These are phyloP conservation scores for Candida insectorum DNA, from an alignment of 805 yeast genomes.

Conservation along the genomic window DNA sequence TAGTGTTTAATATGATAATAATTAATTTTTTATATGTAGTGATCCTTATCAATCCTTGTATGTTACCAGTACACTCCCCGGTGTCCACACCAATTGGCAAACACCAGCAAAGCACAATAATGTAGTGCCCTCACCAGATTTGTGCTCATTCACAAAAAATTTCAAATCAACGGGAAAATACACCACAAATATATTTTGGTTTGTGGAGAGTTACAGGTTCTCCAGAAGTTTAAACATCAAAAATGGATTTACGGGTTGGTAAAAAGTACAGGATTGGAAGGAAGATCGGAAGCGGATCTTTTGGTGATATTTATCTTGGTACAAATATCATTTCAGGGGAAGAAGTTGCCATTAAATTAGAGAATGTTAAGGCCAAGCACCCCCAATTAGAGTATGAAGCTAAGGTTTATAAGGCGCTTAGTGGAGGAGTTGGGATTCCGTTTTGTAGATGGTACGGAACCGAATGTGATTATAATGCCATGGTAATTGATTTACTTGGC, in stretches of 20 bases:
- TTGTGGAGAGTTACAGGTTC: no score
- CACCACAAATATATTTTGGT: no score
- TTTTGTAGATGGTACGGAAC: slow-evolving; percentile 94
- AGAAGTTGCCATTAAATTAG: slow-evolving; percentile 95
- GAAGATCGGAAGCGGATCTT: slow-evolving; percentile 95
- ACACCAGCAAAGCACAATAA: no score
- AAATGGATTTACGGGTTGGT: slow-evolving; percentile 51
- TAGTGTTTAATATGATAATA: no score
- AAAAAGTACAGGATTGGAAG: slow-evolving; percentile 92
- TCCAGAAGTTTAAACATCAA: no score
- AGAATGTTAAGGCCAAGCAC: slow-evolving; percentile 84
- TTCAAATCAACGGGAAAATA: no score
- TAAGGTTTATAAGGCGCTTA: slow-evolving; percentile 85
- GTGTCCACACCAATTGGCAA: no score
- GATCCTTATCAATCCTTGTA: no score
- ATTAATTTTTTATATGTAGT: no score
- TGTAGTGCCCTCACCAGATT: no score
- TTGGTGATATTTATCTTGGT: slow-evolving; percentile 93
- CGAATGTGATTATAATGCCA: slow-evolving; percentile 93
- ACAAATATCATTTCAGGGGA: slow-evolving; percentile 94
- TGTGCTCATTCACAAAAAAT: no score
- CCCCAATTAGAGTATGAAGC: slow-evolving; percentile 98
- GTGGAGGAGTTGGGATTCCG: slow-evolving; percentile 97
- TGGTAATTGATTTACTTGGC: slow-evolving; percentile 94
- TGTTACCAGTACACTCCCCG: no score